A percentile compares a stretch with the other conserved stretches of the same genome.
Evolutionary conservation across 2,329 filamentous ascomycete genomes (phyloP).

Genomic region (Rachicladosporium sp.): DNA sequence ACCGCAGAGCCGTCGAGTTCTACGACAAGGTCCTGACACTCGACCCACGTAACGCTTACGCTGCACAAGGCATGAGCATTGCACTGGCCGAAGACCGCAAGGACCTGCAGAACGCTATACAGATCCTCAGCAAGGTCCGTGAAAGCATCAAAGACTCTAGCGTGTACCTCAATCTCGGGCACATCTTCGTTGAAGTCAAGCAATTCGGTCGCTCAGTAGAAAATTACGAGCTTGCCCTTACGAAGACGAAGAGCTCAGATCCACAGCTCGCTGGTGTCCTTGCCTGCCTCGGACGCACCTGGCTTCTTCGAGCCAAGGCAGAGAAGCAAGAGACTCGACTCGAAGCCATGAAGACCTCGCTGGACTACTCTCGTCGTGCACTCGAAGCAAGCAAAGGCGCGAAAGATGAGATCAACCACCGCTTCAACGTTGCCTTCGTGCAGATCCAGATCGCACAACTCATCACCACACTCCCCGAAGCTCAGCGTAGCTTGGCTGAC

Average conservation of each 20-base stretch:
- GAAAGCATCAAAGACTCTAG: constrained; percentile 82
- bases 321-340: constrained; percentile 41
- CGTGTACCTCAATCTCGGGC: constrained; percentile 85
- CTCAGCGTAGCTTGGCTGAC: constrained; percentile 64
- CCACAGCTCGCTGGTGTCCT: constrained; percentile 50
- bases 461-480: constrained; percentile 62
- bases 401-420: constrained; percentile 69
- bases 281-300: constrained; percentile 76
- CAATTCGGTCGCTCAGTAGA: constrained; percentile 90
- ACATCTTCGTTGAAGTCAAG: constrained; percentile 79
- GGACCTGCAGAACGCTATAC: constrained; percentile 67
- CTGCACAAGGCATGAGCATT: constrained; percentile 90
- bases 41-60: constrained; percentile 92
- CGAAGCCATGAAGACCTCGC: constrained; percentile 48
- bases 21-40: constrained; percentile 94
- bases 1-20: constrained; percentile 89
- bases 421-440: constrained; percentile 96
- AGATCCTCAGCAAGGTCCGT: constrained; percentile 79
- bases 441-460: constrained; percentile 86
- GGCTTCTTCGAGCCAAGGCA: constrained; percentile 66
- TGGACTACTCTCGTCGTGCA: constrained; percentile 56
- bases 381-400: constrained; percentile 54
- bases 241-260: constrained; percentile 68
- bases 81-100: constrained; percentile 90
- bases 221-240: constrained; percentile 75